A percentile compares a stretch with the other conserved stretches of the same genome.
Evolutionary conservation across 1,139 yeast species (phyloP).

Genomic region (Hansenula sp.): DNA sequence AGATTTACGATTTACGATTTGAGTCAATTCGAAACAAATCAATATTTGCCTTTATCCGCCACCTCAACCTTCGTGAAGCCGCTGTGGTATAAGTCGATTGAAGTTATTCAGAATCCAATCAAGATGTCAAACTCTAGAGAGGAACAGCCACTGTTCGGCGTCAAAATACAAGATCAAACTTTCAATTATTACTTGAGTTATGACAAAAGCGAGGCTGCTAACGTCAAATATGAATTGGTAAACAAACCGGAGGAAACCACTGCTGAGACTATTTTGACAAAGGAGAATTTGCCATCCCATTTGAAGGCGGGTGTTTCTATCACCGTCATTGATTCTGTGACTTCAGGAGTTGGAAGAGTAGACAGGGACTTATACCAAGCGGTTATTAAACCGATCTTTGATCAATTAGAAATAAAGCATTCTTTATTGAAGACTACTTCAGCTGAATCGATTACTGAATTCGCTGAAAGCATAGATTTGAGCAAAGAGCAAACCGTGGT

Average conservation of each 20-base stretch:
- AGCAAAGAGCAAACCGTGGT: constrained; percentile 39
- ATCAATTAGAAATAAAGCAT: constrained; percentile 32
- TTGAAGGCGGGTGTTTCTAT: constrained; percentile 5
- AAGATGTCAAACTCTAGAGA: background rate
- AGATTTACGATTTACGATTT: too few species aligned
- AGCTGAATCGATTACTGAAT: constrained; percentile 30
- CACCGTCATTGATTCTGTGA: constrained; percentile 47
- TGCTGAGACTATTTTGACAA: background rate
- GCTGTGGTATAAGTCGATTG: too few species aligned
- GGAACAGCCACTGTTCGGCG: background rate
- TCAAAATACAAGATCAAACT: background rate
- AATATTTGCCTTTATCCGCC: too few species aligned
- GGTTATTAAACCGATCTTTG: constrained; percentile 44
- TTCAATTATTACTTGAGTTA: background rate
- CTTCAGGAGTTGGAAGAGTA: constrained; percentile 53
- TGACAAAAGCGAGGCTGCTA: constrained; percentile 1
- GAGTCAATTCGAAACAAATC: too few species aligned
- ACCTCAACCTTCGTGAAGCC: too few species aligned
- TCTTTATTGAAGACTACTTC: constrained; percentile 38
- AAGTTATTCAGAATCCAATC: too few species aligned
- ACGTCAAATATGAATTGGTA: constrained; percentile 2
- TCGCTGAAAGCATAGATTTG: constrained; percentile 30
- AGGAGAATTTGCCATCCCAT: constrained; percentile 7
- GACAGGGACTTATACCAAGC: constrained; percentile 37
- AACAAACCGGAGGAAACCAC: background rate